phyloP scores from a whole-genome alignment of 1,284 basidiomycete genomes.

The Exsudoporus floridanus region DNA sequence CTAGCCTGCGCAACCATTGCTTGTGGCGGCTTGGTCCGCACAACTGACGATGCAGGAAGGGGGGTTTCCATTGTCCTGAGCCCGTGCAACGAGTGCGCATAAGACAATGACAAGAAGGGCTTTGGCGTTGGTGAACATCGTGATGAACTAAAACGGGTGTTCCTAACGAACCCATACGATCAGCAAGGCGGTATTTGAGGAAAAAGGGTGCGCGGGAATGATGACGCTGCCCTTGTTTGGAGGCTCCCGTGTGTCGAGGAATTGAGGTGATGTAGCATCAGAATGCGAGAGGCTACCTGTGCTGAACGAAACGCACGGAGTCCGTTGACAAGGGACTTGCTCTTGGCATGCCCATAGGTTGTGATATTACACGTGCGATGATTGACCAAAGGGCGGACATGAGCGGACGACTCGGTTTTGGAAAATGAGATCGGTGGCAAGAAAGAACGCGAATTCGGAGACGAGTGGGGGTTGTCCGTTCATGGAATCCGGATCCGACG shows the following conservation, averaged over 20 bases:
- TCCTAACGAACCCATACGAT: no score
- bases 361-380: background rate
- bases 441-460: background rate
- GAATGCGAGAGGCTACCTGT: no score
- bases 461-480: background rate
- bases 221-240: no score
- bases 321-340: background rate
- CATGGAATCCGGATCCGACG: background rate
- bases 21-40: background rate
- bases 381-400: background rate
- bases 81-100: constrained; percentile 19
- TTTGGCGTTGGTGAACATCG: constrained; percentile 22
- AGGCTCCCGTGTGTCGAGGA: no score
- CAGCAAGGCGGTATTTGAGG: constrained; percentile 11
- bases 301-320: no score
- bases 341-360: background rate
- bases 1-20: constrained; percentile 15
- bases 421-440: no score
- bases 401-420: background rate
- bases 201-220: no score
- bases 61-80: constrained; percentile 9
- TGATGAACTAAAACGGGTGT: background rate
- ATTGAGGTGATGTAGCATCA: background rate
- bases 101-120: constrained; percentile 13
- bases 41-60: constrained; percentile 18